phyloP scores from a whole-genome alignment of 345 rosid species.

The Arabidopsis arenosa region DNA sequence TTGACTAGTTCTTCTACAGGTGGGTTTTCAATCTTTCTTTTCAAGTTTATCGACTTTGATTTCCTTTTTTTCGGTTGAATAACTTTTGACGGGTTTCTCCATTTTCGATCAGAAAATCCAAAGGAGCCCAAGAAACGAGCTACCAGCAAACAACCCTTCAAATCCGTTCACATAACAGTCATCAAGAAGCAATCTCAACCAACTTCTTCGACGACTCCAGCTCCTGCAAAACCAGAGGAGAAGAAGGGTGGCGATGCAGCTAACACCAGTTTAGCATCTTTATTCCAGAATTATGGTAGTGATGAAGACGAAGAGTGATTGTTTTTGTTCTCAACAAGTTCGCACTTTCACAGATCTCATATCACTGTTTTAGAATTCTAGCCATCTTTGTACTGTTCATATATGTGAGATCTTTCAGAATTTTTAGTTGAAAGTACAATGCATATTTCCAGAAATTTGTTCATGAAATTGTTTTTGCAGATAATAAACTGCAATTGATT shows the following conservation, averaged over 20 bases:
- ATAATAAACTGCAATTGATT: slow-evolving; percentile 20
- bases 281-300: slow-evolving; percentile 69
- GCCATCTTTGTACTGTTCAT: slow-evolving; percentile 13
- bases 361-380: slow-evolving; percentile 21
- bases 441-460: slow-evolving; percentile 6
- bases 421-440: neutral
- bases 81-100: neutral
- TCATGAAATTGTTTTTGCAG: slow-evolving; percentile 19
- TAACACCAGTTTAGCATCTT: slow-evolving; percentile 52
- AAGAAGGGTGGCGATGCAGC: slow-evolving; percentile 41
- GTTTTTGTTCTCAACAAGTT: neutral
- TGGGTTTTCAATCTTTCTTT: slow-evolving; percentile 32
- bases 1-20: slow-evolving; percentile 52
- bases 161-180: slow-evolving; percentile 54
- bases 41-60: slow-evolving; percentile 9
- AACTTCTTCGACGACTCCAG: slow-evolving; percentile 22
- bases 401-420: slow-evolving; percentile 16
- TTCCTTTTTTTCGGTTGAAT: neutral
- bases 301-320: slow-evolving; percentile 60
- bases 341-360: slow-evolving; percentile 17
- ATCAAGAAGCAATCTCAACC: slow-evolving; percentile 54
- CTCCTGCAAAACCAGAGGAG: slow-evolving; percentile 46
- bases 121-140: slow-evolving; percentile 40
- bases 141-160: slow-evolving; percentile 43
- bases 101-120: slow-evolving; percentile 35